Evolutionary conservation across 2,329 filamentous ascomycete genomes (phyloP).

Genomic region (Xylariaceae sp.): DNA sequence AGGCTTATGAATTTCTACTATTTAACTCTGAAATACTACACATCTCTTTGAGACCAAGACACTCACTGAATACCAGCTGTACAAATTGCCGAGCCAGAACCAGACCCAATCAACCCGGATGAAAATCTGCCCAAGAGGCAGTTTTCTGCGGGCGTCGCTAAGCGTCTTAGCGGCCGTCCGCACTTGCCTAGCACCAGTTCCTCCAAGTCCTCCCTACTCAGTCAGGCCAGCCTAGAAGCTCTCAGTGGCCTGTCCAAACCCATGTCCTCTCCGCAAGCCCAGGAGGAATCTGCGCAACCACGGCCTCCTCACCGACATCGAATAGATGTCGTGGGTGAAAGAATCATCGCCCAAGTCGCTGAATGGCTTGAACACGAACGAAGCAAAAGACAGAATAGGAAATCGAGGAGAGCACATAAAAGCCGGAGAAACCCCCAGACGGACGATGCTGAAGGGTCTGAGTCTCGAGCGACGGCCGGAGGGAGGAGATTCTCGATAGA

Average conservation of each 20-base stretch:
- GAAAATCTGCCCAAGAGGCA: conserved; percentile 51
- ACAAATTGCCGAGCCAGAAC: conserved; percentile 63
- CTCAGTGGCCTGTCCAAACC: conserved; percentile 34
- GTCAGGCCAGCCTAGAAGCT: conserved; percentile 47
- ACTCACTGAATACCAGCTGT: conserved; percentile 52
- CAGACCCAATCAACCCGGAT: conserved; percentile 42
- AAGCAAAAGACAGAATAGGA: conserved; percentile 65
- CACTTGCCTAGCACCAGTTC: conserved; percentile 47
- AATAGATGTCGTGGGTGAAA: conserved; percentile 53
- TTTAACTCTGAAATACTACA: neutral
- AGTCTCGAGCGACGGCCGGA: conserved; percentile 22
- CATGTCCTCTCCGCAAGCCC: conserved; percentile 37
- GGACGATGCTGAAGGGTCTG: conserved; percentile 25
- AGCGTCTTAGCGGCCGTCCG: conserved; percentile 53
- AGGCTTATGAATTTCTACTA: neutral
- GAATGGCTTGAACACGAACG: conserved; percentile 87
- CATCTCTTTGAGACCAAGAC: conserved; percentile 7
- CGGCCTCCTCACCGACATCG: conserved; percentile 43
- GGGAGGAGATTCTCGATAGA: conserved; percentile 60
- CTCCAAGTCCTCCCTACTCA: conserved; percentile 53
- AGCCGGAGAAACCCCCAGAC: conserved; percentile 49
- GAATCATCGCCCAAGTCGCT: conserved; percentile 74
- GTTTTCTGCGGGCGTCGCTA: conserved; percentile 52
- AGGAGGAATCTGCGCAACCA: conserved; percentile 30
- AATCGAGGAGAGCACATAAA: conserved; percentile 52